Base-by-base conservation (phyloP, 768 basidiomycete genomes). In the Boletellus ananas region DNA sequence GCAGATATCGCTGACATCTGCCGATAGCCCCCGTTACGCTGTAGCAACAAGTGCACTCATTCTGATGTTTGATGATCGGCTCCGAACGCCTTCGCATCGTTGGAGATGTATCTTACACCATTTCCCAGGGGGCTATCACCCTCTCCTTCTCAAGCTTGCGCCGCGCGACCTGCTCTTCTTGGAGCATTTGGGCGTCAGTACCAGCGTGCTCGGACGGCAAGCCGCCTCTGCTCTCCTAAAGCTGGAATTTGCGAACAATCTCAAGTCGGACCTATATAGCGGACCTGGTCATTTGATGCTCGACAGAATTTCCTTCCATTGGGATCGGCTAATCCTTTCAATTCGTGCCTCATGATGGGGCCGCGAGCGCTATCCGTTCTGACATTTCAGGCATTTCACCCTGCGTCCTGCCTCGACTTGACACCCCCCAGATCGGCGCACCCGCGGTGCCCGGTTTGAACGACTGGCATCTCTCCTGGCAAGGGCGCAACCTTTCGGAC, bases 1-100 rank as follows among this genome's bases (percentile, higher is more conserved):
- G 4, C 52, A 57, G 11, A 45, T 61, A 40, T 54, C 56, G 17
- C 47, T 58, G 16, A 40, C 47, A 33, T 63, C 51, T 34, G 37
- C 39, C 41, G 58, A 62, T 40, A 38, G 39, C 34, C 58, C 61
- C 40, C 9, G 25, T 27, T 27, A 51, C 5, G 0, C 18, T 5
- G 13, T 13, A 17, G n/a, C 3, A 17, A 58, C 54, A 7, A n/a
- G 50, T 1, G 18, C 39, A 23, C 47, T 56, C 12, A 8, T 54
- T 9, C 11, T 20, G 13, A 14, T 54, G n/a, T 51, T 61, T 13
- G 52, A 40, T 9, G 50, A 54, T 40, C 43, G 21, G n/a, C 44
- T 61, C 18, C 40, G 45, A 21, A 34, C 1, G 18, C 47, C 59
- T 9, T 55, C 52, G 3, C 47, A 20, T 29, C 60, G 54, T 10